Evolutionary conservation across 345 rosid genomes (phyloP).

Genomic region (Schrenkiella parvula): DNA sequence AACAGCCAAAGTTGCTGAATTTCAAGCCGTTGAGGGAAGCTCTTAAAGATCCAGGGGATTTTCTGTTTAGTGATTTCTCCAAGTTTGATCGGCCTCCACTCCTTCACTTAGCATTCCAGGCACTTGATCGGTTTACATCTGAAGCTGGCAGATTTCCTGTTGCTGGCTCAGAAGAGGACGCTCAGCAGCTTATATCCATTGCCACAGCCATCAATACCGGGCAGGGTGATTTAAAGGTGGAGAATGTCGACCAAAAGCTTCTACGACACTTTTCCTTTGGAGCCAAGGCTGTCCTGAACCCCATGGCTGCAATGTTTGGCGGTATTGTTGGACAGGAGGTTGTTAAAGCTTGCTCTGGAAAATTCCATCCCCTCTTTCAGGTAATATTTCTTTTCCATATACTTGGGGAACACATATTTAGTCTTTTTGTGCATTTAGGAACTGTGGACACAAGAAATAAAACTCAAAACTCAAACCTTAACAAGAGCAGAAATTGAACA

Average conservation of each 20-base stretch:
- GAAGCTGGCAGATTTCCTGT: slow-evolving; percentile 74
- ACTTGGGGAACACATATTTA: background rate
- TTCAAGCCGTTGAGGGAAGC: slow-evolving; percentile 93
- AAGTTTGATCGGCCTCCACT: slow-evolving; percentile 93
- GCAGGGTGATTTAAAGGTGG: slow-evolving; percentile 66
- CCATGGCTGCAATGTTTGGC: slow-evolving; percentile 99
- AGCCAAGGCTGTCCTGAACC: slow-evolving; percentile 92
- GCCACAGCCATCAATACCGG: slow-evolving; percentile 60
- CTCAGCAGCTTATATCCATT: slow-evolving; percentile 63
- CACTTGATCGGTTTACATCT: slow-evolving; percentile 70
- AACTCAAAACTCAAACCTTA: background rate
- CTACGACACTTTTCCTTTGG: slow-evolving; percentile 86
- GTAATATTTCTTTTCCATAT: slow-evolving; percentile 32
- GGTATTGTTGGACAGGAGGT: slow-evolving; percentile 98
- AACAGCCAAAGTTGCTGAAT: slow-evolving; percentile 76
- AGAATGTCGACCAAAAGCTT: slow-evolving; percentile 72
- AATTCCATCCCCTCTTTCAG: slow-evolving; percentile 97
- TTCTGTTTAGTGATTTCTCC: slow-evolving; percentile 89
- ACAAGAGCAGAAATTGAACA: background rate
- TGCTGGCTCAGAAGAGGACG: slow-evolving; percentile 94
- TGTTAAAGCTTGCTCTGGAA: slow-evolving; percentile 98
- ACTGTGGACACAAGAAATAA: background rate
- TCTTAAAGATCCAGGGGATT: slow-evolving; percentile 86
- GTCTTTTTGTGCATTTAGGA: background rate
- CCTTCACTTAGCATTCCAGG: slow-evolving; percentile 90